phyloP scores from a whole-genome alignment of 228 moss, liverwort and hornwort species.

The Sphagnum magellanicum region DNA sequence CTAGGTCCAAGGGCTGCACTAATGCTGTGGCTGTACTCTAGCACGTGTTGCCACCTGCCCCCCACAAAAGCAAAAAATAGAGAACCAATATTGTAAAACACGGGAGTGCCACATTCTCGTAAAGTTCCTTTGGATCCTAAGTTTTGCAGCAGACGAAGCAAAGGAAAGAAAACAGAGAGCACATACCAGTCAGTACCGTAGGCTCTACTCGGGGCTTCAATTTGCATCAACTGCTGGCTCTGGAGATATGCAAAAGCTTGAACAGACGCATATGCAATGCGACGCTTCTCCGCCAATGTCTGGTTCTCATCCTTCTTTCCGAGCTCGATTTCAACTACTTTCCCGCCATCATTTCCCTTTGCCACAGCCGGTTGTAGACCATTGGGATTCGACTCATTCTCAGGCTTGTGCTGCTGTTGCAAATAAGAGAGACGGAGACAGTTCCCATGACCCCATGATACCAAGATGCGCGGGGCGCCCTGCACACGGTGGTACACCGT shows the following conservation, averaged over 20 bases:
- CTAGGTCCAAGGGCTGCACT: conserved; percentile 61
- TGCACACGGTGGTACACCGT: conserved; percentile 56
- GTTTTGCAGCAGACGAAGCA: neutral
- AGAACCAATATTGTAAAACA: no score
- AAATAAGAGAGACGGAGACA: conserved; percentile 66
- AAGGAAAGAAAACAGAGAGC: neutral
- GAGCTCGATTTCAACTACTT: conserved; percentile 62
- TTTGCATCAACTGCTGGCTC: conserved; percentile 30
- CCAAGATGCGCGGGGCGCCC: conserved; percentile 44
- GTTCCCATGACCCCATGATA: conserved; percentile 90
- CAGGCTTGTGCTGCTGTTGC: conserved; percentile 22
- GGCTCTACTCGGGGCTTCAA: conserved; percentile 31
- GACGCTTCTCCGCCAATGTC: conserved; percentile 61
- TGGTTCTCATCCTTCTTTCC: conserved; percentile 53
- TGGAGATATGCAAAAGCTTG: conserved; percentile 74
- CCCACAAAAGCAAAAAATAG: no score
- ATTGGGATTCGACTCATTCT: conserved; percentile 19
- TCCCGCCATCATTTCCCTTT: conserved; percentile 29
- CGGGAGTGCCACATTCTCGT: neutral
- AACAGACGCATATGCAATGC: conserved; percentile 68
- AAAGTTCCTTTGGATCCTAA: neutral
- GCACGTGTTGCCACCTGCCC: conserved; percentile 83
- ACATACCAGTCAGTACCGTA: conserved; percentile 56
- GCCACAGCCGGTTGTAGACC: neutral
- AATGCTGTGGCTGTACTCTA: conserved; percentile 86